Percentiles rank a stretch among this genome's conserved stretches.
phyloP scores from a whole-genome alignment of 2,329 filamentous ascomycete species.

The Cladosporium oxysporum region DNA sequence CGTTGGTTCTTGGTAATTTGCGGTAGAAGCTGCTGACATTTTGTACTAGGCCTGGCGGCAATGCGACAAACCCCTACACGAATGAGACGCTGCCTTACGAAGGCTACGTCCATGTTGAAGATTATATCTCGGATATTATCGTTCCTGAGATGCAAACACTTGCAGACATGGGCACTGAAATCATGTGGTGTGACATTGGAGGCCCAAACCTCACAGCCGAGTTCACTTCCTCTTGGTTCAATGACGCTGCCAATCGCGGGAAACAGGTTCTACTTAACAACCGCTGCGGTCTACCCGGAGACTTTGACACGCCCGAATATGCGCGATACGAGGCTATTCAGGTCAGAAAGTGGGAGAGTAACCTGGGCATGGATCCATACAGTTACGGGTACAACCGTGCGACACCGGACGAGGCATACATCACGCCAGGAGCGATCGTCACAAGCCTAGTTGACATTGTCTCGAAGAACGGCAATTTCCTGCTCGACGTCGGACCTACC shows the following conservation, averaged over 20 bases:
- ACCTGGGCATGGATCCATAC: constrained; percentile 61
- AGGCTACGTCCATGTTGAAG: constrained; percentile 45
- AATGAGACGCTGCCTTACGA: constrained; percentile 46
- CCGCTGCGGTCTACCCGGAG: constrained; percentile 57
- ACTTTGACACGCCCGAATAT: constrained; percentile 65
- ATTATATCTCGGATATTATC: constrained; percentile 46
- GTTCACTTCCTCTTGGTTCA: constrained; percentile 49
- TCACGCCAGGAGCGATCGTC: constrained; percentile 55
- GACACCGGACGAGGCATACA: constrained; percentile 52
- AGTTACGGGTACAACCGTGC: constrained; percentile 62
- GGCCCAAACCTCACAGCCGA: constrained; percentile 46
- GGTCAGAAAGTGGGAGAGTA: constrained; percentile 61
- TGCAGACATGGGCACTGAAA: constrained; percentile 46
- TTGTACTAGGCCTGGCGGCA: constrained; percentile 40
- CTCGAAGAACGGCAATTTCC: constrained; percentile 58
- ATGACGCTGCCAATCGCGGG: constrained; percentile 41
- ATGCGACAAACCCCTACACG: constrained; percentile 49
- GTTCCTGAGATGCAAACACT: constrained; percentile 49
- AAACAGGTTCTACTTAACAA: constrained; percentile 58
- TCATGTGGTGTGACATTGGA: constrained; percentile 53
- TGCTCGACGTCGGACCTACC: constrained; percentile 59
- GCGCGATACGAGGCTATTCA: constrained; percentile 52
- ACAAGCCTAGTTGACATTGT: constrained; percentile 55
- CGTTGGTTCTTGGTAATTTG: neutral
- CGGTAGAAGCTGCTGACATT: neutral